These are phyloP conservation scores for Sugiyamaella chiloensis DNA, from an alignment of 805 yeast genomes.

Conservation along the genomic window DNA sequence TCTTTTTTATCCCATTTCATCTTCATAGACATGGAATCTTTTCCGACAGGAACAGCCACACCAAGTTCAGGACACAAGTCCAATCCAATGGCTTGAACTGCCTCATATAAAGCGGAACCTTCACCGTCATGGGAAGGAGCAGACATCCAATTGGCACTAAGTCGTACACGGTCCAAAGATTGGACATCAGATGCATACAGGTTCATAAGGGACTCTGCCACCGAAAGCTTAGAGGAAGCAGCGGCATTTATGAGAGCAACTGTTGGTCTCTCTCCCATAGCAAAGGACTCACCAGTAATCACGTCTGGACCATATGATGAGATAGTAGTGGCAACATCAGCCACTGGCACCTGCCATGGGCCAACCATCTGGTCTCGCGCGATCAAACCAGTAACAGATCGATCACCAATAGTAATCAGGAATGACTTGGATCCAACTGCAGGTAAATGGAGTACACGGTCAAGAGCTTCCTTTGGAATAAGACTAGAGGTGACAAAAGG, in stretches of 20 bases:
- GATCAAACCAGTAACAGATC: constrained; percentile 94
- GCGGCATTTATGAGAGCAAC: constrained; percentile 82
- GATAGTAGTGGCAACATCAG: constrained; percentile 95
- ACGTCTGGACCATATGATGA: constrained; percentile 78
- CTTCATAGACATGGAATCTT: constrained; percentile 99
- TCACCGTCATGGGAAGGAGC: constrained; percentile 94
- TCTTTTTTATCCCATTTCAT: constrained; percentile 88
- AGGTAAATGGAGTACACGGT: constrained; percentile 83
- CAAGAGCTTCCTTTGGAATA: constrained; percentile 60
- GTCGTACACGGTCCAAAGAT: constrained; percentile 66
- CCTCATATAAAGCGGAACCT: constrained; percentile 91
- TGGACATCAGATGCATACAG: constrained; percentile 85
- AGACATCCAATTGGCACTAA: constrained; percentile 99
- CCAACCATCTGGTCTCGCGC: constrained; percentile 99
- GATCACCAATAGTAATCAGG: constrained; percentile 96
- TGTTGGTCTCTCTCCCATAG: constrained; percentile 95
- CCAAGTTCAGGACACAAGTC: constrained; percentile 94
- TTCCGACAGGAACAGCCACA: constrained; percentile 93
- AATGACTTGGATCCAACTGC: constrained; percentile 94
- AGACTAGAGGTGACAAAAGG: constrained; percentile 33
- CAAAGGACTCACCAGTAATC: constrained; percentile 93
- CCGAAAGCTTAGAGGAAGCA: constrained; percentile 92
- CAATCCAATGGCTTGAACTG: constrained; percentile 92
- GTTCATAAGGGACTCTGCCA: constrained; percentile 90
- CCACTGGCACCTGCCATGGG: constrained; percentile 99